A percentile compares a stretch with the other conserved stretches of the same genome.
These are phyloP conservation scores for Kodamaea jinghongensis DNA, from an alignment of 805 yeast genomes.

Conservation along the genomic window DNA sequence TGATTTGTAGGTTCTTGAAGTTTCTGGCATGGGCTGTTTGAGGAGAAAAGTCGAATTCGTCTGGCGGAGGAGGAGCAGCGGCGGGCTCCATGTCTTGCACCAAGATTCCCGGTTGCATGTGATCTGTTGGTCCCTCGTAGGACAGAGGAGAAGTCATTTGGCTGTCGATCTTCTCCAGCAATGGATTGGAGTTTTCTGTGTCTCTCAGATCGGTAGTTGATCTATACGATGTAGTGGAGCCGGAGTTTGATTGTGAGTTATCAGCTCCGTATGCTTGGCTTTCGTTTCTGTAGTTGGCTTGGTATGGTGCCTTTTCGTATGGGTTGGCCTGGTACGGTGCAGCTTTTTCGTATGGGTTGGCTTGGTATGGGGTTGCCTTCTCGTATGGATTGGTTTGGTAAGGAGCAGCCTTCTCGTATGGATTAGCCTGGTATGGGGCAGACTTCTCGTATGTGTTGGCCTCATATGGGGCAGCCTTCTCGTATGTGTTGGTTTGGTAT, in stretches of 20 bases:
- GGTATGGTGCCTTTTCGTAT: not conserved
- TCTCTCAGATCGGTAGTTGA: constrained; percentile 10
- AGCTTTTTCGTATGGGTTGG: not conserved
- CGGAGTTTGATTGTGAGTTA: not conserved
- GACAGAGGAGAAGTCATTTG: constrained; percentile 10
- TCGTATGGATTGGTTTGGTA: not conserved
- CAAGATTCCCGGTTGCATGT: not conserved
- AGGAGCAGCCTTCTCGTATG: constrained; percentile 1
- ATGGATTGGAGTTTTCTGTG: not conserved
- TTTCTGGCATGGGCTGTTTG: constrained; percentile 15
- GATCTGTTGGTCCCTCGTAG: constrained; percentile 1
- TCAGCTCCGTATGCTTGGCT: too few relatives aligned
- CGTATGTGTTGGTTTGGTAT: too few relatives aligned
- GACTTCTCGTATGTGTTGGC: not conserved
- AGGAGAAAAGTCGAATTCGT: constrained; percentile 6
- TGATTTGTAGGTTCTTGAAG: constrained; percentile 22
- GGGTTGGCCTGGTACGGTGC: not conserved
- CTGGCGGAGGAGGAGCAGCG: not conserved
- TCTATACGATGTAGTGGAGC: constrained; percentile 5
- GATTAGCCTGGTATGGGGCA: not conserved
- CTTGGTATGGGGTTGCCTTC: not conserved
- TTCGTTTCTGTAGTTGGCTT: too few relatives aligned
- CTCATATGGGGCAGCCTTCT: too few relatives aligned
- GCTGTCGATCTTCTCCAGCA: constrained; percentile 8
- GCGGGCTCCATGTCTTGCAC: constrained; percentile 1